Base-by-base conservation (phyloP, 164 flowering plant species). In the Magnolia officinalis region DNA sequence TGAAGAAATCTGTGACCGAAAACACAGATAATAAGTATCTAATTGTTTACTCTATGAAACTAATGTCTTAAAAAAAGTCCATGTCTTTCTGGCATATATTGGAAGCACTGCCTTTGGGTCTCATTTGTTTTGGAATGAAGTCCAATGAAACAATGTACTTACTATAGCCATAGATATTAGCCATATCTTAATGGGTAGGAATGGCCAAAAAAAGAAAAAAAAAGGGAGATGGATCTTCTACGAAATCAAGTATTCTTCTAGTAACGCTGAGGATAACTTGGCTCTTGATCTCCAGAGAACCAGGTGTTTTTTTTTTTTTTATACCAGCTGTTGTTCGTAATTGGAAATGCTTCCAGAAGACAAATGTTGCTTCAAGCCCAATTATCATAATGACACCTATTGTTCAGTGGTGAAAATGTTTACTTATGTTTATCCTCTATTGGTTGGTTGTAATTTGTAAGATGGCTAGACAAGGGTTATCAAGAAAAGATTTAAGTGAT, bases 1-100 rank as follows among this genome's bases (percentile, higher is more conserved):
- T 50, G 91, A 80, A 64, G 91, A 83, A 31, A 90, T 87, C 99
- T 94, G 80, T 11, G 21, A 74, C 20, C 14, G 73, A 18, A 10
- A 19, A 64, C 23, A 74, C 45, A 19, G 49, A 23, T 10, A 68
- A 31, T 68, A 14, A 31, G 14, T 16, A 31, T 55, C 16, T 55
- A 16, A 55, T 11, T 16, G 2, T 9, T 55, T 55, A 16, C 61
- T 11, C 13, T 55, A 55, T 55, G 16, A 55, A 55, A 55, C 13
- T 11, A 55, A 55, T 55, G 61, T 55, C 3, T 16, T 55, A 11
- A 55, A 55, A 11, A 11, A 55, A 55, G 13, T 11, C 16, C 61
- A 2, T 14, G 16, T 55, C 18, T 55, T 11, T 55, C 61, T 55
- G 61, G 13, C 61, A 55, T 10, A 11, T 55, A 55, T 55, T 55